Conservation (phyloP, 2,329 filamentous ascomycete genomes). For the Samsoniella hepiali region DNA sequence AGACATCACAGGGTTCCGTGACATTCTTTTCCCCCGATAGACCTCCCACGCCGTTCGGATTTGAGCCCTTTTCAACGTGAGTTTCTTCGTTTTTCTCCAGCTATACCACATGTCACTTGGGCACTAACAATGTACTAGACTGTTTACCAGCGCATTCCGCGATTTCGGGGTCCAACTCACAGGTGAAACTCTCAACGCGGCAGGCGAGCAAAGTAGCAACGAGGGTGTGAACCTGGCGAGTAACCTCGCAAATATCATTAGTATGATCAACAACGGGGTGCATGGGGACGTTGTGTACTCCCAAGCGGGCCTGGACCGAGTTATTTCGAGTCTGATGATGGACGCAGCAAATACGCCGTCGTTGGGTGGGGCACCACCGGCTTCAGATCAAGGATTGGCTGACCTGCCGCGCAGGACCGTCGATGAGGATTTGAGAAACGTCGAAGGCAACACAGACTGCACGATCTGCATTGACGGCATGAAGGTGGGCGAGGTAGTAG, state of each 20-base stretch:
- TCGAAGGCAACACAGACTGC: constrained; percentile 73
- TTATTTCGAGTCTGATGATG: constrained; percentile 78
- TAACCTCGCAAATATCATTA: constrained; percentile 48
- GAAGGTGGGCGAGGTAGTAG: constrained; percentile 67
- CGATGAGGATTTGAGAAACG: constrained; percentile 64
- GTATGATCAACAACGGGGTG: constrained; percentile 47
- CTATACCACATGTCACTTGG: too few relatives aligned
- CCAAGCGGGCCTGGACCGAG: constrained; percentile 84
- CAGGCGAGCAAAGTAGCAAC: constrained; percentile 21
- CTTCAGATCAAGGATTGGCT: constrained; percentile 69
- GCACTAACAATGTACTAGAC: not conserved
- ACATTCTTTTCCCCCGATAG: constrained; percentile 45
- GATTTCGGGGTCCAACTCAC: constrained; percentile 16
- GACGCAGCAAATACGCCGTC: constrained; percentile 66
- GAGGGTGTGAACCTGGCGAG: constrained; percentile 43
- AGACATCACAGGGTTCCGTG: constrained; percentile 45
- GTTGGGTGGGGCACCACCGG: constrained; percentile 75
- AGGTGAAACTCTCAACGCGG: not conserved
- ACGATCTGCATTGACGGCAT: constrained; percentile 93
- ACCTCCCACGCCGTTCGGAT: constrained; percentile 22
- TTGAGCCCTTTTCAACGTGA: constrained; percentile 50
- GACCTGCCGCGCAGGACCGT: constrained; percentile 69
- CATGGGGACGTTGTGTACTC: constrained; percentile 83
- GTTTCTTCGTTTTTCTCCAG: constrained; percentile 20
- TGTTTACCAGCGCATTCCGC: not conserved